Conservation (phyloP, 495 filamentous ascomycete species). For the Xylaria longipes region DNA sequence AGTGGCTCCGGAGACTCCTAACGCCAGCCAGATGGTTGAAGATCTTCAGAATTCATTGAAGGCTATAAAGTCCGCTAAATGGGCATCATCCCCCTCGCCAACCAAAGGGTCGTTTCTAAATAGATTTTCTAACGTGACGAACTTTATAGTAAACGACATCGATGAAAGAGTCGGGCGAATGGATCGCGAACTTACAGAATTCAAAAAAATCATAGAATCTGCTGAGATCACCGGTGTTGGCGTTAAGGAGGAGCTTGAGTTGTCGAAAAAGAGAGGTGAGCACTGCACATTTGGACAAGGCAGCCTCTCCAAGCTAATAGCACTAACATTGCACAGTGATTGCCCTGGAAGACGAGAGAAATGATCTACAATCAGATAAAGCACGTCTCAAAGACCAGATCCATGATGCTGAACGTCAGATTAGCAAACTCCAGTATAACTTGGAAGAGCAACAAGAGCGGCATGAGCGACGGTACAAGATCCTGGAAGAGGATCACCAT, state of each 20-base stretch:
- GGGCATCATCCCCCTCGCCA: constrained; percentile 44
- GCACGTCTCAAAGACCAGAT: constrained; percentile 63
- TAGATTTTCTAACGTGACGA: constrained; percentile 69
- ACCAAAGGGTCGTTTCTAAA: constrained; percentile 64
- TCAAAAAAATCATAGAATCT: constrained; percentile 68
- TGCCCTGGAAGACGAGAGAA: constrained; percentile 68
- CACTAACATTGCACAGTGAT: constrained; percentile 56
- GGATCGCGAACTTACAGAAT: constrained; percentile 63
- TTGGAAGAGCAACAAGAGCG: constrained; percentile 46
- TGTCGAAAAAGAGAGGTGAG: constrained; percentile 78
- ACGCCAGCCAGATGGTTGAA: constrained; percentile 10
- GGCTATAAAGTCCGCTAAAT: constrained; percentile 18
- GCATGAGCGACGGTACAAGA: constrained; percentile 32
- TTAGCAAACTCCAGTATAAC: constrained; percentile 47
- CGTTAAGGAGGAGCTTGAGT: constrained; percentile 70
- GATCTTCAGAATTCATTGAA: constrained; percentile 26
- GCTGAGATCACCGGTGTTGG: constrained; percentile 65
- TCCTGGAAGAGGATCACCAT: constrained; percentile 37
- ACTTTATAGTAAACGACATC: constrained; percentile 73
- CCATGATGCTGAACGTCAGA: constrained; percentile 57
- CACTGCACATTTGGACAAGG: constrained; percentile 21
- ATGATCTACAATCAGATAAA: constrained; percentile 63
- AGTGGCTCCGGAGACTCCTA: constrained; percentile 43
- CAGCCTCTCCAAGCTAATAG: background rate
- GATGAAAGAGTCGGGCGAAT: constrained; percentile 69